These are phyloP conservation scores for Anisodus tanguticus DNA, from an alignment of 257 asterid species.

Conservation along the genomic window DNA sequence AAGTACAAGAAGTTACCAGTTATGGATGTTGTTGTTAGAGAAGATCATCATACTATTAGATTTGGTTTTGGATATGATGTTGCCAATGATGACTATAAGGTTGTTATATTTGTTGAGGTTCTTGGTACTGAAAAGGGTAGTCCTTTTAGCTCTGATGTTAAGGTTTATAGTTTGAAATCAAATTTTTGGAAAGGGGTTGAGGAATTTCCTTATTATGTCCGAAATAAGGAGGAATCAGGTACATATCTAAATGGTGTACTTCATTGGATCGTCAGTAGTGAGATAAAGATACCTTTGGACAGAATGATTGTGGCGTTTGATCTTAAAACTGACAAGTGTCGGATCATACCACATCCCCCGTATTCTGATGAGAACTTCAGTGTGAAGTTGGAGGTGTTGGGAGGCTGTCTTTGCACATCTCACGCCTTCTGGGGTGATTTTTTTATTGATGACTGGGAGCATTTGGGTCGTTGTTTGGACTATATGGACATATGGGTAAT, in stretches of 20 bases:
- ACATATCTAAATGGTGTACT: neutral
- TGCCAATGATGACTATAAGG: neutral
- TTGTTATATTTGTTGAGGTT: neutral
- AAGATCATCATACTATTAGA: neutral
- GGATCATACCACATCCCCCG: neutral
- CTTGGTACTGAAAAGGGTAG: neutral
- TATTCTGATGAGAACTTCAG: neutral
- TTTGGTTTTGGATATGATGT: neutral
- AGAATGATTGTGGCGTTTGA: neutral
- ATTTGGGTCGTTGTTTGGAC: neutral
- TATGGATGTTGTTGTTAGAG: neutral
- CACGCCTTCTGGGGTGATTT: neutral
- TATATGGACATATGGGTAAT: too few species aligned
- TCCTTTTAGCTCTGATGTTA: neutral
- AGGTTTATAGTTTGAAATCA: neutral
- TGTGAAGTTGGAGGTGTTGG: neutral
- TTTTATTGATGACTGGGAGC: neutral
- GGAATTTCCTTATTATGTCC: neutral
- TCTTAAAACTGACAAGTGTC: neutral
- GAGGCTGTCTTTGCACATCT: neutral
- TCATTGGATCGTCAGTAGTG: neutral
- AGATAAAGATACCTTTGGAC: neutral
- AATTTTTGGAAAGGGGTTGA: neutral
- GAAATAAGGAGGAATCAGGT: neutral
- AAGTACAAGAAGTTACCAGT: neutral